Evolutionary conservation across 2,329 filamentous ascomycete genomes (phyloP).

Genomic region (Periglandula ipomoeae): DNA sequence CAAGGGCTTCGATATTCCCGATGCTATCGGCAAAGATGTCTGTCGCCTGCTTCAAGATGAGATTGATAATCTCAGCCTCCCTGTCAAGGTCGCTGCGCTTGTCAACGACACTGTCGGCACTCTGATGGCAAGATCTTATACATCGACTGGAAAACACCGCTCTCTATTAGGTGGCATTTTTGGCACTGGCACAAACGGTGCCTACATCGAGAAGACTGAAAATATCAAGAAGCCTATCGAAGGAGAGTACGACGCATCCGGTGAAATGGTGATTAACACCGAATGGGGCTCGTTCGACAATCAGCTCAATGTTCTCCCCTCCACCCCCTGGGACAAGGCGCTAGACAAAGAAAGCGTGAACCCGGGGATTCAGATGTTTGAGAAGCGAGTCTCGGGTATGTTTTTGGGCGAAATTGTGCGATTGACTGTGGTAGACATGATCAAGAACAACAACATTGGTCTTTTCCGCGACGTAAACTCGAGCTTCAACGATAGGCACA

Average conservation of each 20-base stretch:
- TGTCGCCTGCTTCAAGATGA: constrained; percentile 82
- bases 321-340: constrained; percentile 70
- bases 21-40: constrained; percentile 89
- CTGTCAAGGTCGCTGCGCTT: constrained; percentile 88
- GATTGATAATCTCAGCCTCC: constrained; percentile 77
- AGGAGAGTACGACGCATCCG: constrained; percentile 65
- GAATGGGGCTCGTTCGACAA: constrained; percentile 99
- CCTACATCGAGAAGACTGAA: constrained; percentile 85
- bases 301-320: constrained; percentile 76
- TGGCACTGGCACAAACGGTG: constrained; percentile 93
- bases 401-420: constrained; percentile 93
- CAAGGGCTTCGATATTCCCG: constrained; percentile 96
- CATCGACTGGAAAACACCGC: constrained; percentile 75
- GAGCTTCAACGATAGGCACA: constrained; percentile 57
- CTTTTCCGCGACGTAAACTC: constrained; percentile 73
- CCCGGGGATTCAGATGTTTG: constrained; percentile 95
- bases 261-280: constrained; percentile 95
- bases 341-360: constrained; percentile 78
- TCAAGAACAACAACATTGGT: constrained; percentile 55
- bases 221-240: constrained; percentile 72
- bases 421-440: constrained; percentile 61
- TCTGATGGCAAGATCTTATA: constrained; percentile 94
- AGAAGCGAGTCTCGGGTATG: constrained; percentile 97
- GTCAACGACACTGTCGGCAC: constrained; percentile 98
- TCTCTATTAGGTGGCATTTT: constrained; percentile 95